phyloP scores from a whole-genome alignment of 2,329 filamentous ascomycete species.

The Aspergillus sp. region DNA sequence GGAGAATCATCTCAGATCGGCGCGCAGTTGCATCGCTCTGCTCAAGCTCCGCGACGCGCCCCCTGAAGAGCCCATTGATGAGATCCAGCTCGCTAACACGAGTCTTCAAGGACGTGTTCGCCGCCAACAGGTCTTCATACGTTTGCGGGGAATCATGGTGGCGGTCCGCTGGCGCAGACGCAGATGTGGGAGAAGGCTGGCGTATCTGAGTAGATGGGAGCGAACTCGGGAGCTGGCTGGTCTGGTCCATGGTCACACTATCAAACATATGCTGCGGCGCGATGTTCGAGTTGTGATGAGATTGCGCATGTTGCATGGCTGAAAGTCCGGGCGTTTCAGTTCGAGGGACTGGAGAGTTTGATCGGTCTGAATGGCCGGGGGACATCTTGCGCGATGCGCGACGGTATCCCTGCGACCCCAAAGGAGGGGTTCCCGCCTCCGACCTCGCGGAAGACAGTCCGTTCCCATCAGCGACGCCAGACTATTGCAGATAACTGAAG shows the following conservation, averaged over 20 bases:
- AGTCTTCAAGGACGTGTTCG: conserved; percentile 87
- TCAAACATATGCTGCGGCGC: conserved; percentile 79
- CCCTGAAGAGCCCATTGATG: conserved; percentile 81
- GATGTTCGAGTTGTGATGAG: conserved; percentile 64
- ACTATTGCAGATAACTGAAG: conserved; percentile 31
- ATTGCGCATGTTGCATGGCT: conserved; percentile 54
- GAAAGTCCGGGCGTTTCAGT: conserved; percentile 72
- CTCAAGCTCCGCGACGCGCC: conserved; percentile 73
- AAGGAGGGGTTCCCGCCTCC: conserved; percentile 56
- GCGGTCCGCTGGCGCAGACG: conserved; percentile 60
- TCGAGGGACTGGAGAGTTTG: conserved; percentile 75
- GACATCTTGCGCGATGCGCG: conserved; percentile 70
- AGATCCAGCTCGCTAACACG: conserved; percentile 93
- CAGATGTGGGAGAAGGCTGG: conserved; percentile 60
- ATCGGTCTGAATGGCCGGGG: conserved; percentile 72
- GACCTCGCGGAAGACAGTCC: conserved; percentile 59
- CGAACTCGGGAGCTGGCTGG: conserved; percentile 59
- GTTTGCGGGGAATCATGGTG: conserved; percentile 71
- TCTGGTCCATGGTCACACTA: conserved; percentile 65
- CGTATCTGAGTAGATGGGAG: conserved; percentile 53
- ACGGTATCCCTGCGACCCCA: conserved; percentile 59
- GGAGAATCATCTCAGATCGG: conserved; percentile 56
- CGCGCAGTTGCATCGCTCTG: conserved; percentile 70
- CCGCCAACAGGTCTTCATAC: conserved; percentile 75
- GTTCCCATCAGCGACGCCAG: conserved; percentile 51